A percentile compares a stretch with the other conserved stretches of the same genome.
Conservation (phyloP, 495 filamentous ascomycete genomes). For the Daldinia decipiens region DNA sequence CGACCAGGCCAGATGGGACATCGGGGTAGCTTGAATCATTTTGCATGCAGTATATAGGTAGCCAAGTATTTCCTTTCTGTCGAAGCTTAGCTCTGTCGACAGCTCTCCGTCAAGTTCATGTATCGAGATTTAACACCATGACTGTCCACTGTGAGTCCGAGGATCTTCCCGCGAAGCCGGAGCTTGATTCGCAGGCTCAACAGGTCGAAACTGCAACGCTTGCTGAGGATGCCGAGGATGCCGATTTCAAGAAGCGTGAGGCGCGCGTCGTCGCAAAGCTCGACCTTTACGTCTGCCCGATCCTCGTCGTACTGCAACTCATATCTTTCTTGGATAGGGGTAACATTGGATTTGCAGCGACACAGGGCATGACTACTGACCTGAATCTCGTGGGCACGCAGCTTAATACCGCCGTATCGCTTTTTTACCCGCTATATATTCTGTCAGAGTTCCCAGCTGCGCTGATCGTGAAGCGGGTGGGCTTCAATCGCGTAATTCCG, state of each 20-base stretch:
- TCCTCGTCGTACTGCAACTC: slow-evolving; percentile 53
- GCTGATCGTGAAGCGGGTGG: slow-evolving; percentile 45
- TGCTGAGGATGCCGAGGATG: slow-evolving; percentile 37
- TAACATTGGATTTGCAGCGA: slow-evolving; percentile 55
- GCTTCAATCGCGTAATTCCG: slow-evolving; percentile 47
- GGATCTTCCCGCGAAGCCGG: slow-evolving; percentile 31
- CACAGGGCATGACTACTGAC: slow-evolving; percentile 55
- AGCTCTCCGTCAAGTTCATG: slow-evolving; percentile 4
- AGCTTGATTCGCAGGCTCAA: slow-evolving; percentile 29
- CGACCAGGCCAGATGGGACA: slow-evolving; percentile 34
- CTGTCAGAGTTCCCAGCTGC: slow-evolving; percentile 47
- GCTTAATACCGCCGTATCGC: slow-evolving; percentile 50
- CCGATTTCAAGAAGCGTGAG: slow-evolving; percentile 42
- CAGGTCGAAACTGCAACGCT: slow-evolving; percentile 22
- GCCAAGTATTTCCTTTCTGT: slow-evolving; percentile 7
- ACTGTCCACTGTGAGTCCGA: slow-evolving; percentile 28
- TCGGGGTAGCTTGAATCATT: slow-evolving; percentile 27
- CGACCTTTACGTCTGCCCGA: slow-evolving; percentile 55
- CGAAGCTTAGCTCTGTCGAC: slow-evolving; percentile 6
- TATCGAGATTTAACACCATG: slow-evolving; percentile 10
- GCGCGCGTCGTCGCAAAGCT: slow-evolving; percentile 50
- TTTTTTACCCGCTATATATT: slow-evolving; percentile 49
- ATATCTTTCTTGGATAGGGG: slow-evolving; percentile 57
- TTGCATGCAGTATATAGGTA: slow-evolving; percentile 13
- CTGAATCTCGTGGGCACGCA: slow-evolving; percentile 52